phyloP scores from a whole-genome alignment of 306 rosid species.

The Lathyrus tuberosus region DNA sequence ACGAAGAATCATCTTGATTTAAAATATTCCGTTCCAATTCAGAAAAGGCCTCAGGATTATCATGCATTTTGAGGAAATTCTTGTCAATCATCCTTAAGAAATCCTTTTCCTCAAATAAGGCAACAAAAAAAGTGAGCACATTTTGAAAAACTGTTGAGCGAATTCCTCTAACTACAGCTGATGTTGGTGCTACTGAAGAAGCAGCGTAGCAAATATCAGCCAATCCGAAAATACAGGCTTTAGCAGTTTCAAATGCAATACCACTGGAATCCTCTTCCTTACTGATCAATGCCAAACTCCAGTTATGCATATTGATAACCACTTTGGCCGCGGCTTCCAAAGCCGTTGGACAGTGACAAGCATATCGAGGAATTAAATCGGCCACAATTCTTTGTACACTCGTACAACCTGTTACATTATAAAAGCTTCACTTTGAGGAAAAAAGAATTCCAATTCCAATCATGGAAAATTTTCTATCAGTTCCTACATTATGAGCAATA shows the following conservation, averaged over 20 bases:
- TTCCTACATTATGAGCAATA: too few species aligned
- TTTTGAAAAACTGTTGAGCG: slow-evolving; percentile 78
- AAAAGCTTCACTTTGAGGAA: slow-evolving; percentile 37
- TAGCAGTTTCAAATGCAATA: slow-evolving; percentile 82
- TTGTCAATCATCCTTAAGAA: slow-evolving; percentile 57
- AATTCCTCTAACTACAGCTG: slow-evolving; percentile 77
- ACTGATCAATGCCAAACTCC: slow-evolving; percentile 59
- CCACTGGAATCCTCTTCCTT: slow-evolving; percentile 69
- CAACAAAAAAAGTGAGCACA: slow-evolving; percentile 65
- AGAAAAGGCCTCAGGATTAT: slow-evolving; percentile 55
- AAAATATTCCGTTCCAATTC: slow-evolving; percentile 62
- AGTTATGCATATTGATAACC: slow-evolving; percentile 73
- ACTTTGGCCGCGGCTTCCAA: slow-evolving; percentile 86
- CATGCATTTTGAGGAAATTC: slow-evolving; percentile 63
- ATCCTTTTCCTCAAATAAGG: slow-evolving; percentile 73
- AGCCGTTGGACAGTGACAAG: slow-evolving; percentile 82
- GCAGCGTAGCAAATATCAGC: slow-evolving; percentile 71
- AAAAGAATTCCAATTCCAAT: slow-evolving; percentile 39
- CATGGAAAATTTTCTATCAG: slow-evolving; percentile 4
- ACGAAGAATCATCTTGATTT: slow-evolving; percentile 61
- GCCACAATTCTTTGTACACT: slow-evolving; percentile 90
- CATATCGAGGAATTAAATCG: slow-evolving; percentile 85
- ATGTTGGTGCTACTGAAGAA: slow-evolving; percentile 65
- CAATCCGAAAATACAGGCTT: slow-evolving; percentile 70
- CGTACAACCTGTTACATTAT: slow-evolving; percentile 62